Evolutionary conservation across 208 protist species (phyloP), one percentile per base, ranked within the genome.

Genomic region (Leishmania mexicana): DNA sequence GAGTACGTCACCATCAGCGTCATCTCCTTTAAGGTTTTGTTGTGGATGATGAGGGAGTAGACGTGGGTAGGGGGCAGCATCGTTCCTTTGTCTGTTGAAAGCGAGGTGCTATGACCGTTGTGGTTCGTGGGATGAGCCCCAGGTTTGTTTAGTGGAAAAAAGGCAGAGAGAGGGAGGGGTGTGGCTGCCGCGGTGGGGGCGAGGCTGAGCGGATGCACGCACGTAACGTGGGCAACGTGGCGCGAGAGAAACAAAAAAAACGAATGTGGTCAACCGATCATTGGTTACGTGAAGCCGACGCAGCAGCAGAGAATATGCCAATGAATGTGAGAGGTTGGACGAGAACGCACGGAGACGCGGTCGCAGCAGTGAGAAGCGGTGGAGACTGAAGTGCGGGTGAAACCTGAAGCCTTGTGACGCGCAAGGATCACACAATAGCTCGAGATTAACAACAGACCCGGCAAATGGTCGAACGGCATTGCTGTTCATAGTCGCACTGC

Each of bases 51-150:
- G 42, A 81, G 79, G 47, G 92, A 94, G 84, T 94, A 96, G 49
- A 94, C 92, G 74, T 96, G 84, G n/a, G 75, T 80, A 68, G 92
- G 92, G 17, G 92, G 83, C 42, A 87, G 85, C 90, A 94, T 94
- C 28, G 47, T 83, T 74, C 42, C 21, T n/a, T 7, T 49, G 3
- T 49, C 40, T 17, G 68, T 31, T 28, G 8, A 45, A 73, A 45
- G 21, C 8, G 13, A 67, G 31, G 13, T 67, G 60, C 60, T 67
- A 38, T 67, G n/a, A 1, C 31, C 8, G 60, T 67, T 38, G 11
- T n/a, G 24, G 15, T n/a, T 40, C 3, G 60, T 67, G 31, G 24
- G 60, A 67, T 67, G 13, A 67, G 8, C 31, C 13, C 7, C 60
- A 40, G n/a, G 31, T 24, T 31, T 38, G 31, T 2, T n/a, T n/a